phyloP scores from a whole-genome alignment of 345 rosid genomes.

The Camelina sativa region DNA sequence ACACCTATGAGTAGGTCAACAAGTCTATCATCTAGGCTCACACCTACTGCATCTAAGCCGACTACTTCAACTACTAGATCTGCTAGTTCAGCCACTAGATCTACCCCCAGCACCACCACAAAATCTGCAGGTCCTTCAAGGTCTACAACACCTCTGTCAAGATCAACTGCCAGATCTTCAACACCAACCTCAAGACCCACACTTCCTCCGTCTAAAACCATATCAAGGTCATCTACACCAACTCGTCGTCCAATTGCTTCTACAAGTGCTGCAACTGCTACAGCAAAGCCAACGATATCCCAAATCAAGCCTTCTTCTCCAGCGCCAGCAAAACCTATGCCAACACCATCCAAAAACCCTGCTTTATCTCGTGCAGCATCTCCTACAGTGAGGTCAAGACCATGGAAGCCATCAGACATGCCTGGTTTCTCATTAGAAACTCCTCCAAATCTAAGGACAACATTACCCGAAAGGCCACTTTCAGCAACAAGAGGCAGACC shows the following conservation, averaged over 20 bases:
- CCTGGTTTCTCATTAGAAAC: conserved; percentile 95
- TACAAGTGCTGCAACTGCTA: conserved; percentile 47
- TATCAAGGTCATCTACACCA: conserved; percentile 86
- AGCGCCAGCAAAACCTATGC: conserved; percentile 50
- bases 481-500: conserved; percentile 96
- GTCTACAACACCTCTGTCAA: conserved; percentile 83
- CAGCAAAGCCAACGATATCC: conserved; percentile 47
- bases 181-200: conserved; percentile 85
- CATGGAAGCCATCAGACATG: conserved; percentile 99
- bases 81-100: conserved; percentile 49
- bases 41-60: conserved; percentile 52
- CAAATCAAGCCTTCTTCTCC: conserved; percentile 61
- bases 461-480: conserved; percentile 86
- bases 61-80: conserved; percentile 50
- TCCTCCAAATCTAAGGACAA: conserved; percentile 94
- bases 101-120: conserved; percentile 46
- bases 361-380: conserved; percentile 75
- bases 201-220: conserved; percentile 66
- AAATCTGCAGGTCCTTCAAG: conserved; percentile 69
- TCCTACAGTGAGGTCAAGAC: conserved; percentile 76
- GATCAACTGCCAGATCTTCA: conserved; percentile 78
- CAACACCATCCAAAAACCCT: conserved; percentile 51
- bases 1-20: conserved; percentile 50
- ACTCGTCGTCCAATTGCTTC: conserved; percentile 78
- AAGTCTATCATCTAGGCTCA: conserved; percentile 51